These are phyloP conservation scores for Pseudocercospora vitis DNA, from an alignment of 2,329 filamentous ascomycete genomes.

Conservation along the genomic window DNA sequence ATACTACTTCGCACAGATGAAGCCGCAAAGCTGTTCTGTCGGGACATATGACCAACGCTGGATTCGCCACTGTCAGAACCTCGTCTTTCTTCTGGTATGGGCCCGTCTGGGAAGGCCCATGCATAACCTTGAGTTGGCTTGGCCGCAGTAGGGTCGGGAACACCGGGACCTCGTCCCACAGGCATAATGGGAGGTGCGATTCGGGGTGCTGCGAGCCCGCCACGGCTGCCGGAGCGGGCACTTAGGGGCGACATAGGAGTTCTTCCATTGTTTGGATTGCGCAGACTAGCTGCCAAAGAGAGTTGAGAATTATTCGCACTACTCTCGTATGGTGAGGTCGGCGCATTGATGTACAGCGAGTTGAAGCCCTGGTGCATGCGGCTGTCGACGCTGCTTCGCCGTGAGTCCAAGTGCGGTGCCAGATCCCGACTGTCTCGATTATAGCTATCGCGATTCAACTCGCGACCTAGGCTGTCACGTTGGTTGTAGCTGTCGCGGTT, in stretches of 20 bases:
- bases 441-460: conserved; percentile 29
- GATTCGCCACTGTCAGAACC: conserved; percentile 51
- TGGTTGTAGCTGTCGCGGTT: conserved; percentile 46
- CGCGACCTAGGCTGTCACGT: conserved; percentile 30
- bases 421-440: conserved; percentile 45
- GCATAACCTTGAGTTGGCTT: conserved; percentile 80
- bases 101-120: conserved; percentile 79
- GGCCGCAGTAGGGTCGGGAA: conserved; percentile 64
- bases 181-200: conserved; percentile 76
- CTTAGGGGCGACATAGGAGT: conserved; percentile 49
- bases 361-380: conserved; percentile 71
- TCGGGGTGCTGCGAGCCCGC: conserved; percentile 51
- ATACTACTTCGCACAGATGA: conserved; percentile 79
- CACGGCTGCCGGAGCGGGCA: conserved; percentile 36
- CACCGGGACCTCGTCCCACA: conserved; percentile 61
- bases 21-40: conserved; percentile 72
- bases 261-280: conserved; percentile 48
- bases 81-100: conserved; percentile 55
- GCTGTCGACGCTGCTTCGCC: conserved; percentile 77
- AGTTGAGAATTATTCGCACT: conserved; percentile 73
- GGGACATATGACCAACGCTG: conserved; percentile 57
- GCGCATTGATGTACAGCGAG: conserved; percentile 64
- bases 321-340: conserved; percentile 71
- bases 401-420: conserved; percentile 55
- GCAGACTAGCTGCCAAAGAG: conserved; percentile 70